Conservation (phyloP, 768 basidiomycete species). For the Russula virescens region DNA sequence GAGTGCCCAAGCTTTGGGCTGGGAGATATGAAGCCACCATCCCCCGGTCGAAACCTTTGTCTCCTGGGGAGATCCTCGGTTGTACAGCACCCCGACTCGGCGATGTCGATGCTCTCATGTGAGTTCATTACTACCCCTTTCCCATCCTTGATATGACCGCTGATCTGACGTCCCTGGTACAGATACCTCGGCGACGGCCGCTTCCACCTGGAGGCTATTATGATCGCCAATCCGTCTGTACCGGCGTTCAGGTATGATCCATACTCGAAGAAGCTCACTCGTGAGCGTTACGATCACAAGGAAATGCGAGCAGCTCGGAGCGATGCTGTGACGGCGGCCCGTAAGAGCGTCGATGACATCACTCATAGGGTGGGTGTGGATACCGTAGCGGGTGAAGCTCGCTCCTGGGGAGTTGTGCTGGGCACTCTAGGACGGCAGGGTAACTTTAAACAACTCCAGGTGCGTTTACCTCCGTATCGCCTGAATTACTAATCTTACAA, state of each 20-base stretch:
- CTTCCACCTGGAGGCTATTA: constrained; percentile 96
- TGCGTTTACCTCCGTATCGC: constrained; percentile 24
- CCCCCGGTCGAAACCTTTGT: constrained; percentile 85
- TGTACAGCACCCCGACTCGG: constrained; percentile 86
- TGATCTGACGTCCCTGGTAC: constrained; percentile 13
- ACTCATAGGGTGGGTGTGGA: constrained; percentile 3
- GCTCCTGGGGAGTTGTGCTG: constrained; percentile 84
- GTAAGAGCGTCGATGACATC: constrained; percentile 47
- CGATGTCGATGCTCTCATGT: constrained; percentile 90
- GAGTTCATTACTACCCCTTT: constrained; percentile 27
- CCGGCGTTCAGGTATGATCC: constrained; percentile 98
- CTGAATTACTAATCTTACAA: neutral
- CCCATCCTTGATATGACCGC: neutral
- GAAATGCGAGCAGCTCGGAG: constrained; percentile 79
- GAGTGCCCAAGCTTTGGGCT: constrained; percentile 38
- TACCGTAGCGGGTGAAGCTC: constrained; percentile 26
- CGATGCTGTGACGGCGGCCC: constrained; percentile 70
- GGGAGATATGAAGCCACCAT: constrained; percentile 71
- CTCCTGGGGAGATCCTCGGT: constrained; percentile 94
- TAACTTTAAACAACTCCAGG: constrained; percentile 82
- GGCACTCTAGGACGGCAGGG: constrained; percentile 96
- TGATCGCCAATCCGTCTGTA: constrained; percentile 96
- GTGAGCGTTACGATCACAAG: constrained; percentile 83
- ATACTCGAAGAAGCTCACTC: constrained; percentile 93
- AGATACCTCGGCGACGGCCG: constrained; percentile 98